Evolutionary conservation across 2,329 filamentous ascomycete genomes (phyloP), one percentile per base, ranked within the genome.

Genomic region (Diaporthe nobilis): DNA sequence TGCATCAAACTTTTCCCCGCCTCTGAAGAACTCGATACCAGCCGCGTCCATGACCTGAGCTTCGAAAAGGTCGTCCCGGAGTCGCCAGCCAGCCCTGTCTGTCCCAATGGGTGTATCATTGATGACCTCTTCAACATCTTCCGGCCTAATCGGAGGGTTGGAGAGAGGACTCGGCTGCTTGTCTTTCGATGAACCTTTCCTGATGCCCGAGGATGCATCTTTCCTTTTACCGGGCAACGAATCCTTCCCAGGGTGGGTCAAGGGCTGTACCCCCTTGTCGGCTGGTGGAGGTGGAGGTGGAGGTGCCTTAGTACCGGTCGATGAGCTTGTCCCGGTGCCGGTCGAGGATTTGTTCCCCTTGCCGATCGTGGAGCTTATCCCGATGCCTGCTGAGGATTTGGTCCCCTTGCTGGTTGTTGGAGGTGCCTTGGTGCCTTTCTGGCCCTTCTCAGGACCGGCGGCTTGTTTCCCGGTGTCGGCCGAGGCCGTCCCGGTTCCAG

Each of bases 1-100:
- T 22, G 6, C 4, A 3, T 20, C 2, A 13, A 53, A 13, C 1
- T 0, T 3, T 1, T 68, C 47, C 4, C 1, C 2, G 2, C 1
- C 13, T 1, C 1, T 1, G 34, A 17, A 22, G 1, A 6, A 10
- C 17, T 12, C 25, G 44, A 37, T 4, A 22, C 47, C 44, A 25
- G 63, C 63, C 20, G 25, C 44, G 12, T n/a, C 13, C 63, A 68
- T 68, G 9, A 51, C 44, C 28, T 9, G 25, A 10, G 22, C 22
- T 17, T 25, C 20, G 34, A 68, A 68, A 37, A 68, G 65, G n/a
- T 68, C 47, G 31, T 68, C n/a, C 22, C 65, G 44, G 31, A 22
- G 20, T 53, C 17, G 22, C 65, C 47, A 68, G 47, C 22, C 15
- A 53, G 34, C 31, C 22, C 25, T 34, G 20, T 22, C 47, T 8